Conservation (phyloP, 331 rosid species). For the Acacia pycnantha region DNA sequence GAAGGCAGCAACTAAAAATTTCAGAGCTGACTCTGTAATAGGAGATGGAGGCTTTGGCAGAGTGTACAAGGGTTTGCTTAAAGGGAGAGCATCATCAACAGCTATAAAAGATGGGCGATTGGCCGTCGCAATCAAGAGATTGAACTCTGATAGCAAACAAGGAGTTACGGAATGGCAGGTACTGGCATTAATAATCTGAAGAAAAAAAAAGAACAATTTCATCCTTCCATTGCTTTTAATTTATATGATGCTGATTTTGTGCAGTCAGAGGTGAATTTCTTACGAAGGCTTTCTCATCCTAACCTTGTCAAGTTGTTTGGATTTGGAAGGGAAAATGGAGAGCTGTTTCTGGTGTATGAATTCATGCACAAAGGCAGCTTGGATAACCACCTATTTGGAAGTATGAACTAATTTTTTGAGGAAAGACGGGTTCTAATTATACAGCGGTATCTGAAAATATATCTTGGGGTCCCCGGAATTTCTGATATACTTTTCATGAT, state of each 20-base stretch:
- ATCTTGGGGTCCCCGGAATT: not conserved
- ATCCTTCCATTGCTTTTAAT: not conserved
- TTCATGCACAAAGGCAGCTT: slow-evolving; percentile 69
- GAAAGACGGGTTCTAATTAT: too few relatives aligned
- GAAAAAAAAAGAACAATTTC: not conserved
- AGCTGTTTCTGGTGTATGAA: slow-evolving; percentile 57
- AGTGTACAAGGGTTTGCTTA: slow-evolving; percentile 65
- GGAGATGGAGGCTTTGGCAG: slow-evolving; percentile 78
- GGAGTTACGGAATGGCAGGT: slow-evolving; percentile 37
- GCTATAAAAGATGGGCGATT: slow-evolving; percentile 20
- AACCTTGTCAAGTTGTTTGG: slow-evolving; percentile 65
- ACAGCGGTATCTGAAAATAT: too few relatives aligned
- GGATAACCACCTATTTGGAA: slow-evolving; percentile 71
- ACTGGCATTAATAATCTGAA: not conserved
- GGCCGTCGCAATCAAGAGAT: slow-evolving; percentile 56
- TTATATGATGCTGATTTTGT: not conserved
- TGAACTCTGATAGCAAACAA: slow-evolving; percentile 59
- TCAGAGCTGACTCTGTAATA: not conserved
- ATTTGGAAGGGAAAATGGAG: slow-evolving; percentile 49
- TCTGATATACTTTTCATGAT: not conserved
- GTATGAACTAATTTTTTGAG: slow-evolving; percentile 35
- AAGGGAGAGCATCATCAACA: slow-evolving; percentile 35
- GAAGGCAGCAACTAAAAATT: slow-evolving; percentile 8
- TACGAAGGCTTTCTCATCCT: slow-evolving; percentile 68
- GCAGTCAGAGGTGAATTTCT: slow-evolving; percentile 70